Conservation (phyloP, 1,284 basidiomycete genomes). For the Trametes versicolor region DNA sequence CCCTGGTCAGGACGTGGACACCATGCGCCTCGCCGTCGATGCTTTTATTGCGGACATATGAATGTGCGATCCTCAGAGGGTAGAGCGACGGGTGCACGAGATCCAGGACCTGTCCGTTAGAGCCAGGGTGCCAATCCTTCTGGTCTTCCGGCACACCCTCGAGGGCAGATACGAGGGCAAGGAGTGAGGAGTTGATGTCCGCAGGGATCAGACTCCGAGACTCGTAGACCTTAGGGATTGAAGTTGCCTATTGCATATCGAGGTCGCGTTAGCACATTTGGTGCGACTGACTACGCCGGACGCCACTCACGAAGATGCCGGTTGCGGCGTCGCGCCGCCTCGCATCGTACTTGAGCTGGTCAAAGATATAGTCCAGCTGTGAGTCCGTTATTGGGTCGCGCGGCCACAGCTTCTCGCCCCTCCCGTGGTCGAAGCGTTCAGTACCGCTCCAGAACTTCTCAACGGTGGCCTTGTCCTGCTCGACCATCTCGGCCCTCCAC, state of each 20-base stretch:
- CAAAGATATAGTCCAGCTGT: constrained; percentile 52
- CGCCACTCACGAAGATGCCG: constrained; percentile 46
- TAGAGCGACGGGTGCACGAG: constrained; percentile 27
- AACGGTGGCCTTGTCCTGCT: constrained; percentile 16
- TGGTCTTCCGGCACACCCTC: constrained; percentile 23
- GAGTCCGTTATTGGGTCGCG: constrained; percentile 16
- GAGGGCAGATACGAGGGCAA: constrained; percentile 13
- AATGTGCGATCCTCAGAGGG: constrained; percentile 19
- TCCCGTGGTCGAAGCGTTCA: constrained; percentile 4
- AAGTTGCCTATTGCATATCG: constrained; percentile 2
- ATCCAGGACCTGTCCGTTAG: constrained; percentile 36
- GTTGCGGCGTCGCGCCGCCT: constrained; percentile 49
- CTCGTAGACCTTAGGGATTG: constrained; percentile 54
- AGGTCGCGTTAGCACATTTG: neutral
- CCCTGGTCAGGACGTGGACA: neutral
- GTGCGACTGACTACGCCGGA: neutral
- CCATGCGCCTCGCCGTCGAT: neutral
- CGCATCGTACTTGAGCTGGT: constrained; percentile 58
- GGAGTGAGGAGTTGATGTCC: constrained; percentile 6
- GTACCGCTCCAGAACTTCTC: constrained; percentile 22
- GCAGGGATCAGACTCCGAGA: constrained; percentile 35
- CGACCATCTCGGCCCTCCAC: constrained; percentile 23
- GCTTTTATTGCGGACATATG: constrained; percentile 16
- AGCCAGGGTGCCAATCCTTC: constrained; percentile 38
- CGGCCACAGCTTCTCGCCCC: constrained; percentile 19